Evolutionary conservation across 1,284 basidiomycete genomes (phyloP), one percentile per base, ranked within the genome.

Genomic region (Coniferiporia sulphurascens): DNA sequence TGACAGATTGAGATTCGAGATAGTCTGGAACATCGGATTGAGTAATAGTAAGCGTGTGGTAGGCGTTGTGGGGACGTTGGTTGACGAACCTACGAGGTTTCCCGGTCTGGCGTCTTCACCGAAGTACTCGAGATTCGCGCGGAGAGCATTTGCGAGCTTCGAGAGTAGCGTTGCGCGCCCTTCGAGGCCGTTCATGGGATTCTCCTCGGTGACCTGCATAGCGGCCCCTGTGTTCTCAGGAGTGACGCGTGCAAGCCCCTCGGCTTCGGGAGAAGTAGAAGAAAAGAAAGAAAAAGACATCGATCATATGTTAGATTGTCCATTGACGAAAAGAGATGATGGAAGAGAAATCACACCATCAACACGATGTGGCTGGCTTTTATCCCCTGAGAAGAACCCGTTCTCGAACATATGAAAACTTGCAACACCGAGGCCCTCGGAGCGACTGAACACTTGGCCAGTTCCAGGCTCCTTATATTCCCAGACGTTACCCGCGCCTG

Each of bases 381-480:
- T 66, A 63, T 82, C 78, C n/a, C 85, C 79, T 7, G 89, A 92
- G 73, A 97, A 98, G 54, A 93, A 73, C 0, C 95, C 95, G 4
- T 77, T 71, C 53, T 81, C 72, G 66, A 97, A 98, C 93, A 98
- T 97, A 69, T 93, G 85, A 52, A 93, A 75, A 66, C 90, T 93
- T 0, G 94, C 95, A 4, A 98, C 88, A 0, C 89, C 95, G n/a
- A 98, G 76, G 0, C 95, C 95, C 70, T 98, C 95, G 1, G 89
- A 93, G 51, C 95, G 76, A 17, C 78, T 76, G 68, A 91, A 95
- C 8, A 74, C 76, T 67, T 80, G 73, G 0, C 82, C 84, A 0
- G 82, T 82, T 0, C 68, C 70, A 9, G 75, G 72, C 65, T 96
- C 94, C 10, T 75, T 78, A 71, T 91, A 98, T 13, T 73, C 74